Percentiles rank a stretch among this genome's conserved stretches.
Evolutionary conservation across 495 filamentous ascomycete genomes (phyloP).

Genomic region (Lineolata rhizophorae): DNA sequence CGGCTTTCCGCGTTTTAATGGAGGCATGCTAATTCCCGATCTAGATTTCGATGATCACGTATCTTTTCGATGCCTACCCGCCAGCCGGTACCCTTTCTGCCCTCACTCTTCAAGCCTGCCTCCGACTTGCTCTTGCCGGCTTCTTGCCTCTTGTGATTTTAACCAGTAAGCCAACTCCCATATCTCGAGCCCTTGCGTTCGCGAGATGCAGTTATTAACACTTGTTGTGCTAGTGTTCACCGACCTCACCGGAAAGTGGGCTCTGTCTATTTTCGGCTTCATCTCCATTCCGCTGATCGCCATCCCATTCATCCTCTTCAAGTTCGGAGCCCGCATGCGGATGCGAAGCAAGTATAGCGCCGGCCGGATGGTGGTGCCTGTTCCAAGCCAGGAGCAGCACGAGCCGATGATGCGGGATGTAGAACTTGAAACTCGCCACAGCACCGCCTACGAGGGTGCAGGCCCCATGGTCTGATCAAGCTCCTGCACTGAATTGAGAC

Average conservation of each 20-base stretch:
- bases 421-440: no score
- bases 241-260: constrained; percentile 11
- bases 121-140: constrained; percentile 9
- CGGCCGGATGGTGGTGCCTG: no score
- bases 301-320: constrained; percentile 11
- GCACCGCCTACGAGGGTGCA: no score
- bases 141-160: constrained; percentile 12
- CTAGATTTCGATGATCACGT: constrained; percentile 18
- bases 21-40: not conserved
- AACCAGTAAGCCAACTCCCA: constrained; percentile 2
- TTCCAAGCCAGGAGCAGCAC: no score
- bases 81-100: constrained; percentile 13
- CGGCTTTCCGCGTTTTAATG: not conserved
- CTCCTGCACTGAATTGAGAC: no score
- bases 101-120: constrained; percentile 10
- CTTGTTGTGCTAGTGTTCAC: constrained; percentile 5
- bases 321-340: constrained; percentile 8
- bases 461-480: no score
- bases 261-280: constrained; percentile 13
- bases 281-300: constrained; percentile 9
- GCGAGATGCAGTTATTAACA: no score
- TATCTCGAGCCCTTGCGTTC: not conserved
- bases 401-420: no score
- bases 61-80: constrained; percentile 23
- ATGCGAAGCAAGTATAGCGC: constrained; percentile 8